Evolutionary conservation across 2,329 filamentous ascomycete species (phyloP), one percentile per base, ranked within the genome.

Genomic region (Phoma herbarum): DNA sequence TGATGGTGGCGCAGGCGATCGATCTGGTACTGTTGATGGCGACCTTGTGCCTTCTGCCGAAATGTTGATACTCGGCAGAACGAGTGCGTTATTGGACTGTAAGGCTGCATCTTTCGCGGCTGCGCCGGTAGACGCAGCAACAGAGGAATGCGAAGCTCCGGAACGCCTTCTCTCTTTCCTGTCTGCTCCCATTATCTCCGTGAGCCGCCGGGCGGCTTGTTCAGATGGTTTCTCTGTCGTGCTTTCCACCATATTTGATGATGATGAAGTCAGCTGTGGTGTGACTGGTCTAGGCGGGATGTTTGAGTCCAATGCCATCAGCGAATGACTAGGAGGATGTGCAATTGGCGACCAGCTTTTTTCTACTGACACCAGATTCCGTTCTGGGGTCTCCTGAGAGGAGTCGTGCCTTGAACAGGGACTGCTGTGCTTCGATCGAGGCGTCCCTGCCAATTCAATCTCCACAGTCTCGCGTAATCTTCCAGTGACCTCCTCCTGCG

Each of bases 1-100:
- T 22, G 47, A 60, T 52, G 65, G 67, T 20, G 62, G 60, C n/a
- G 53, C 53, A 31, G 72, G 68, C 10, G 63, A 62, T 8, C 61
- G 66, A 42, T 75, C 71, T 14, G 75, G 74, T 8, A 77, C 72
- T 8, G 69, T 69, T 6, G 75, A 77, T 2, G 75, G 74, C 6
- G 74, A 76, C 41, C 74, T 63, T 23, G 74, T 75, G 11, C 72
- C 72, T 50, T 68, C 65, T 25, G 62, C 39, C 33, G 55, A 50
- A 10, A 49, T 22, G 8, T 52, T 57, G 42, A 50, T 29, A 2
- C 16, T 23, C n/a, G 52, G 51, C 28, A 28, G 45, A 20, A n/a
- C 28, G 16, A 39, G 45, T 23, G 28, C 14, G 20, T 18, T 55
- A 51, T 48, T 25, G 43, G 42, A 29, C 10, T 26, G 47, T 18